Base-by-base conservation (phyloP, 768 basidiomycete genomes). In the Epithele typhae region DNA sequence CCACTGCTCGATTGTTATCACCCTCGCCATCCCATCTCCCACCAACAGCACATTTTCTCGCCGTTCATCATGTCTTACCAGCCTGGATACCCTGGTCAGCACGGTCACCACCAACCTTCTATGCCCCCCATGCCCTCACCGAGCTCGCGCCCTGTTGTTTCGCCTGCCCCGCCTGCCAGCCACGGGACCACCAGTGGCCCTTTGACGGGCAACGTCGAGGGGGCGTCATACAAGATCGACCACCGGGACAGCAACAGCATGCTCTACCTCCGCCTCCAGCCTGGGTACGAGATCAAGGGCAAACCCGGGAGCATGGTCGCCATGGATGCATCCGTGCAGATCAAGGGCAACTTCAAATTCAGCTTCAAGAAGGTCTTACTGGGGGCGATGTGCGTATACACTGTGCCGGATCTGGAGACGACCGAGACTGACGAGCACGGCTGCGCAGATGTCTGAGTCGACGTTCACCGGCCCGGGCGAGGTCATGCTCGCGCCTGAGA, bases 251-350 rank as follows among this genome's bases (percentile, higher is more conserved):
- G 55, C 52, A 66, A 66, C 58, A 62, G 58, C 41, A 40, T 67
- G 39, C 57, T 67, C 25, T 57, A 57, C 36, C 25, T 62, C 22
- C 52, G 54, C 22, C 52, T 66, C 35, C 59, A 60, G 45, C 62
- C 59, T 2, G 59, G 59, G 18, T 57, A 56, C 46, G 49, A 58
- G 49, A 30, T 66, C 46, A 63, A 65, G 49, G 59, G 53, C 19
- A 64, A 63, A 49, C 63, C 66, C 9, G 64, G 64, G 6, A 53
- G 60, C 15, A 64, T 67, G 63, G 64, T 66, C 45, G 58, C 62
- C 21, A 66, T 67, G 64, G 62, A 59, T 33, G 51, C 56, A 39
- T 46, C 49, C 15, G 64, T 67, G 8, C 53, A 61, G 48, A 61
- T 67, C 47, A 54, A 57, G 48, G 64, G 64, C 40, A 61, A 64